Base-by-base conservation (phyloP, 306 rosid species). In the Boehmeria nivea region DNA sequence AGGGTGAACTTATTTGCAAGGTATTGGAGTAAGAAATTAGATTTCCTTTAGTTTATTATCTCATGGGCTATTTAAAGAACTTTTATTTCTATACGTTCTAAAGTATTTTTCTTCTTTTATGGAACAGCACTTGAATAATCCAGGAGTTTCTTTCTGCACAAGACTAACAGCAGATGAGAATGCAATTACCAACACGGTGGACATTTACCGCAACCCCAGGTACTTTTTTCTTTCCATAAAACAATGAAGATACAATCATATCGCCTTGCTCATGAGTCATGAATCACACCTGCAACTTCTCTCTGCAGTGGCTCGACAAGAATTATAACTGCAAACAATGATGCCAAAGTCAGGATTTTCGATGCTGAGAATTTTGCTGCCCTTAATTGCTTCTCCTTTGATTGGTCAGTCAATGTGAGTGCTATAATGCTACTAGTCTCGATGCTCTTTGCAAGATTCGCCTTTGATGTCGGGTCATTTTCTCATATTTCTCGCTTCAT, bases 341-440 rank as follows among this genome's bases (percentile, higher is more conserved):
- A 91, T 74, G 86, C 87, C 61, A 85, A 82, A 73, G 78, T 87
- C 45, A 77, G 95, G 68, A 68, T 84, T 43, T 91, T 78, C 8
- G 89, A 87, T 47, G 68, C 86, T 0, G 85, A 76, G 58, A 80
- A 39, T 42, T 84, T 91, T 50, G 36, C 84, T 67, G 69, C 82
- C 73, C 78, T 84, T 8, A 83, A 70, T 60, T 54, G 72, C 63
- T 91, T 87, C 77, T 72, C 77, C 18, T 91, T 74, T 38, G 82
- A 75, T 68, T 91, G 99, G 99, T 91, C 96, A 44, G 96, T 91
- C 52, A 91, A 91, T 70, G 99, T 91, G 72, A 84, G 99, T 75
- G 52, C 24, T 66, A 47, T 14, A 20, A 1, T 19, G 25, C 33
- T 2, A 19, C 33, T 72, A 43, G 15, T 53, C 12, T 54, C 12